Evolutionary conservation across 768 basidiomycete genomes (phyloP).

Genomic region (Hygrocybe coccinea): DNA sequence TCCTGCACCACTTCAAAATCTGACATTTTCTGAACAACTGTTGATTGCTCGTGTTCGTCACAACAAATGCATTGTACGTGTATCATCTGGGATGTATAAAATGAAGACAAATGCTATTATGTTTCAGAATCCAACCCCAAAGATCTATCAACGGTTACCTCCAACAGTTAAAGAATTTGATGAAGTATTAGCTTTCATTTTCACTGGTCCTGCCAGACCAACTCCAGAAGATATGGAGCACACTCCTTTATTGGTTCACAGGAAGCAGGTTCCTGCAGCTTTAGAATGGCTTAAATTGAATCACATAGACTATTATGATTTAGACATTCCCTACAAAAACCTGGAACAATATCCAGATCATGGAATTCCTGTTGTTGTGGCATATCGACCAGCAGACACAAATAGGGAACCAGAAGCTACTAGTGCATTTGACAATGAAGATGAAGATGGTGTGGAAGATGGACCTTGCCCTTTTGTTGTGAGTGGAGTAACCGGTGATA

Average conservation of each 20-base stretch:
- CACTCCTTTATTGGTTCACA: too few relatives aligned
- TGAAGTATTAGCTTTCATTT: constrained; percentile 30
- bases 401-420: constrained; percentile 10
- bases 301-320: too few relatives aligned
- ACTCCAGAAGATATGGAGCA: constrained; percentile 26
- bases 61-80: too few relatives aligned
- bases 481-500: constrained; percentile 30
- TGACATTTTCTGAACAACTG: constrained; percentile 3
- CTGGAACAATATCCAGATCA: too few relatives aligned
- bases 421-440: constrained; percentile 11
- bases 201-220: constrained; percentile 24
- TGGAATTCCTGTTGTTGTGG: constrained; percentile 14
- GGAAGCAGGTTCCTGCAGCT: too few relatives aligned
- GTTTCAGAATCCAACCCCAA: too few relatives aligned
- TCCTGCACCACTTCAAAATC: neutral
- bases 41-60: too few relatives aligned
- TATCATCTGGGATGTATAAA: too few relatives aligned
- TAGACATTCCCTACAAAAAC: too few relatives aligned
- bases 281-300: too few relatives aligned
- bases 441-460: constrained; percentile 19
- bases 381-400: constrained; percentile 12
- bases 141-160: too few relatives aligned
- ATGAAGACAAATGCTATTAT: too few relatives aligned
- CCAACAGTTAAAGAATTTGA: constrained; percentile 29
- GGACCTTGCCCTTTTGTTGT: constrained; percentile 37